Evolutionary conservation across 2,329 filamentous ascomycete species (phyloP), one percentile per base, ranked within the genome.

Genomic region (Tolypocladium tropicale): DNA sequence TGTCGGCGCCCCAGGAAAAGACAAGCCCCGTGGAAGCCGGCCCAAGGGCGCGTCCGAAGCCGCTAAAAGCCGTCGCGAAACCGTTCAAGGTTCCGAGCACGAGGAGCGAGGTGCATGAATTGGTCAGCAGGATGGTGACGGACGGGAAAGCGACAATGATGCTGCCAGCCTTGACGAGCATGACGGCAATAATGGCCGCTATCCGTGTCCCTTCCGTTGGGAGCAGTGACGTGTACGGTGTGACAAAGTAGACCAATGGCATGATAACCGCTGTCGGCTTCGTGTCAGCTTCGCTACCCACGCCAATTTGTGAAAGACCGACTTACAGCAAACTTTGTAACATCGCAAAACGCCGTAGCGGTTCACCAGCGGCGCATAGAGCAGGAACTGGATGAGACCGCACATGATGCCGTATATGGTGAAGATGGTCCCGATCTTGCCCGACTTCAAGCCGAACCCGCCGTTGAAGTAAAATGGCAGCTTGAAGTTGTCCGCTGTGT

Each of bases 61-160:
- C 91, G 60, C 85, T 87, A 36, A 92, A 83, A 56, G 86, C 88
- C 0, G 92, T 96, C 0, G 90, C 92, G 59, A 96, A 84, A 3
- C 93, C 94, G 65, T 97, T 97, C 55, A 97, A 74, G 0, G 92
- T 96, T 1, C 91, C 92, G 6, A 97, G 79, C 11, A 95, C 82
- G 48, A 63, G 64, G 18, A 96, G 74, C 55, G 86, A 91, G 1
- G 78, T 73, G 5, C 90, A 90, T 11, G 86, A 90, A 72, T 96
- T 96, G 32, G 92, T 96, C 39, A 97, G 80, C 52, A 97, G 77
- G 63, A 97, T 96, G 6, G 90, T 95, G 30, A 82, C 86, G 65
- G 89, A 94, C 0, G 94, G 93, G 68, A 96, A 96, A 1, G 88
- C 88, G 65, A 96, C 86, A 60, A 95, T 94, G 57, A 85, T 84